A percentile compares a stretch with the other conserved stretches of the same genome.
phyloP scores from a whole-genome alignment of 1,284 basidiomycete genomes.

The Takashimella koratensis region DNA sequence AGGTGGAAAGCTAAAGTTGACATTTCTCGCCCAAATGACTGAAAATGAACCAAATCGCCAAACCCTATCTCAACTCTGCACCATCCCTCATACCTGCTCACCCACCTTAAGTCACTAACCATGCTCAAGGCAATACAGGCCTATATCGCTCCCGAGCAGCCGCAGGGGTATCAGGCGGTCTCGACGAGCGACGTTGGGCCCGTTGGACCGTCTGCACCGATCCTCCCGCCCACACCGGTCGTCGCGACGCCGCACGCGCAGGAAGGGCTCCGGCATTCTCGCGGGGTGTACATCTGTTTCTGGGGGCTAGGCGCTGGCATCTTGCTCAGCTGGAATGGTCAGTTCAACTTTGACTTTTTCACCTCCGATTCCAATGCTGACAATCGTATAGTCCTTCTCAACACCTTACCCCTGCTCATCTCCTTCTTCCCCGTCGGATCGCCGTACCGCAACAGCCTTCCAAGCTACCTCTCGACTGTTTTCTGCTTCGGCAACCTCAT shows the following conservation, averaged over 20 bases:
- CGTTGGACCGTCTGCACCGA: not conserved
- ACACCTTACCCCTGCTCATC: constrained; percentile 41
- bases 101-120: too few relatives aligned
- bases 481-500: constrained; percentile 47
- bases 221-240: not conserved
- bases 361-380: too few relatives aligned
- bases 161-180: constrained; percentile 15
- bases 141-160: too few relatives aligned
- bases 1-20: too few relatives aligned
- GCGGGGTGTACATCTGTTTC: constrained; percentile 37
- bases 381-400: constrained; percentile 42
- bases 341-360: too few relatives aligned
- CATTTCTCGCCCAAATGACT: too few relatives aligned
- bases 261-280: constrained; percentile 5
- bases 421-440: constrained; percentile 33
- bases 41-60: too few relatives aligned
- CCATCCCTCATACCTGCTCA: too few relatives aligned
- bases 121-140: too few relatives aligned
- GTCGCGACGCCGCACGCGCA: not conserved
- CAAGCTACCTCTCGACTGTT: constrained; percentile 40
- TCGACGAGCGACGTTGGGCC: not conserved
- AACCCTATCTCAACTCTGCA: too few relatives aligned
- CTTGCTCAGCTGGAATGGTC: constrained; percentile 48
- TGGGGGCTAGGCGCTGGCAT: constrained; percentile 48
- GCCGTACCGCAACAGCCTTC: constrained; percentile 27